Evolutionary conservation across 164 flowering plant species (phyloP).

Genomic region (Echeveria elegans): DNA sequence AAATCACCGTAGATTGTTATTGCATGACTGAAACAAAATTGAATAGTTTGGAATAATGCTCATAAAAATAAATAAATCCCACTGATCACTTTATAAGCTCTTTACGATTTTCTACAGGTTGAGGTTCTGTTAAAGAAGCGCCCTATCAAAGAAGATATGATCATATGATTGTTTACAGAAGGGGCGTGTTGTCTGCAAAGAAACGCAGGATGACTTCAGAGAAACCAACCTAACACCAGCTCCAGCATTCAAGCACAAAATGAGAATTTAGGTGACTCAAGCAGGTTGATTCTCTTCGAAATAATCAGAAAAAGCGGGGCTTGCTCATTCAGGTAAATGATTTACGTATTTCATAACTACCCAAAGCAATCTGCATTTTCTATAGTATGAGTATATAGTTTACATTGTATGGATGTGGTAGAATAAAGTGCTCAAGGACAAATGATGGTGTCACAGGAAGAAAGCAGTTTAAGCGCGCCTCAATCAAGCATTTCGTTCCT

Average conservation of each 20-base stretch:
- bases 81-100: neutral
- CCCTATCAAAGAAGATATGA: neutral
- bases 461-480: neutral
- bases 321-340: slow-evolving; percentile 17
- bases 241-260: neutral
- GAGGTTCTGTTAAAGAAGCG: neutral
- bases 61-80: neutral
- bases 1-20: too few species aligned
- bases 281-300: neutral
- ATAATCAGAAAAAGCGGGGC: slow-evolving; percentile 26
- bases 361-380: neutral
- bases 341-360: neutral
- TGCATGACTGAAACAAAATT: neutral
- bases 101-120: neutral
- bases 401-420: neutral
- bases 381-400: neutral
- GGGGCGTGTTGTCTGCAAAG: slow-evolving; percentile 10
- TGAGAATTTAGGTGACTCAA: slow-evolving; percentile 2
- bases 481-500: neutral
- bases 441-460: neutral
- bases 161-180: neutral
- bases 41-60: too few species aligned
- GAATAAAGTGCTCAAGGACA: neutral
- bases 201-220: slow-evolving; percentile 16
- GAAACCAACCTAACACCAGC: neutral